Base-by-base conservation (phyloP, 768 basidiomycete species). In the Amanita polypyramis region DNA sequence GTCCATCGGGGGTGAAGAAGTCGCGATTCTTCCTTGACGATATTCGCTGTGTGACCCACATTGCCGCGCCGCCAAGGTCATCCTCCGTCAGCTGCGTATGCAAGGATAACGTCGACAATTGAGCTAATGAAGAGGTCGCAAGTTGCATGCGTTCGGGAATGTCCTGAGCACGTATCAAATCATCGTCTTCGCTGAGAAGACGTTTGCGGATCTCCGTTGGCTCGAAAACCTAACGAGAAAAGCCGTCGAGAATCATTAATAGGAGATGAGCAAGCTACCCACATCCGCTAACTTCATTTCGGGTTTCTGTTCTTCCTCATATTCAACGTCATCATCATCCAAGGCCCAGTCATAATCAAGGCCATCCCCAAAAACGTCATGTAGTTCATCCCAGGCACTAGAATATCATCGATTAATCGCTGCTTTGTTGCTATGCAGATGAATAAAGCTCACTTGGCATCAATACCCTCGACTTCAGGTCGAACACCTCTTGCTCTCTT, bases 141-240 rank as follows among this genome's bases (percentile, higher is more conserved):
- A 98, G 75, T 62, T 95, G 93, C 85, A 94, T 92, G 41, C 96
- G 85, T 61, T 99, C 96, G 1, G 96, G 96, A 32, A 89, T 79
- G 65, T 98, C 96, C 59, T 77, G 80, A 14, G 76, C 80, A 39
- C 94, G 84, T 52, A 99, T 94, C 39, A 90, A 70, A 57, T 95
- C 89, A 63, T 99, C 96, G 50, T 90, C 91, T 54, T 93, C 91
- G 2, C 92, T 95, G 23, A 98, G 70, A 71, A 90, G 73, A 34
- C 88, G 78, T 51, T 82, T 84, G 44, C 80, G 80, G 60, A 99
- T 98, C 69, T 97, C 93, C 9, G 94, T 87, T 0, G 96, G 96
- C 60, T 99, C 96, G 56, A 98, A 99, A 52, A 98, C 91, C 93
- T 98, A 56, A 10, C 43, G 30, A 17, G 47, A 36, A 37, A 20